These are phyloP conservation scores for Fusarium subtropicale DNA, from an alignment of 2,329 filamentous ascomycete genomes.

Conservation along the genomic window DNA sequence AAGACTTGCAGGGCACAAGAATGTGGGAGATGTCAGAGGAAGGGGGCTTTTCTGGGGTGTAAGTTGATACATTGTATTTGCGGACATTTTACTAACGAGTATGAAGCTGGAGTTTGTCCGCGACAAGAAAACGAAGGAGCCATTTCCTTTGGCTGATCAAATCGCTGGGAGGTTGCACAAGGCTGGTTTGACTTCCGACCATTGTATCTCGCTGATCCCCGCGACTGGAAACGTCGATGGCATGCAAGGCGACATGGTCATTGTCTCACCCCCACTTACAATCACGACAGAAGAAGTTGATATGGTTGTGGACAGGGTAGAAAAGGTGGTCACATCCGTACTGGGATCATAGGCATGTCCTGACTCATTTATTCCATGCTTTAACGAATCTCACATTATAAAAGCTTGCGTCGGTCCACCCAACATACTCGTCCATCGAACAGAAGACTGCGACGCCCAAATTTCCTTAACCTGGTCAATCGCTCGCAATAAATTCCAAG, in stretches of 20 bases:
- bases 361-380: too few species aligned
- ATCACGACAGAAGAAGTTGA: slow-evolving; percentile 23
- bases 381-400: slow-evolving; percentile 29
- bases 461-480: slow-evolving; percentile 43
- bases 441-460: slow-evolving; percentile 41
- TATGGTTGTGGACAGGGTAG: slow-evolving; percentile 7
- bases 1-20: slow-evolving; percentile 13
- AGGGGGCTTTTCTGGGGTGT: slow-evolving; percentile 40
- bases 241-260: slow-evolving; percentile 27
- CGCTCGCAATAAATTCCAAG: slow-evolving; percentile 40
- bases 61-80: too few species aligned
- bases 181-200: background rate
- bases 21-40: slow-evolving; percentile 40
- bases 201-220: slow-evolving; percentile 26
- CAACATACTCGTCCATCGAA: slow-evolving; percentile 40
- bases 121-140: slow-evolving; percentile 15
- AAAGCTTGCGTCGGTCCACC: slow-evolving; percentile 41
- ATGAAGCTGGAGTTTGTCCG: slow-evolving; percentile 31
- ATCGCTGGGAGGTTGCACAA: slow-evolving; percentile 29
- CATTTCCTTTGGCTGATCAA: slow-evolving; percentile 7
- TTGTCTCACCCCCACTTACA: slow-evolving; percentile 29
- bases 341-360: slow-evolving; percentile 1
- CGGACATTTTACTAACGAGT: too few species aligned
- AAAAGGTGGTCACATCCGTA: slow-evolving; percentile 15
- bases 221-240: slow-evolving; percentile 21